Base-by-base conservation (phyloP, 768 basidiomycete species). In the Chalciporus sphaerocephalus region DNA sequence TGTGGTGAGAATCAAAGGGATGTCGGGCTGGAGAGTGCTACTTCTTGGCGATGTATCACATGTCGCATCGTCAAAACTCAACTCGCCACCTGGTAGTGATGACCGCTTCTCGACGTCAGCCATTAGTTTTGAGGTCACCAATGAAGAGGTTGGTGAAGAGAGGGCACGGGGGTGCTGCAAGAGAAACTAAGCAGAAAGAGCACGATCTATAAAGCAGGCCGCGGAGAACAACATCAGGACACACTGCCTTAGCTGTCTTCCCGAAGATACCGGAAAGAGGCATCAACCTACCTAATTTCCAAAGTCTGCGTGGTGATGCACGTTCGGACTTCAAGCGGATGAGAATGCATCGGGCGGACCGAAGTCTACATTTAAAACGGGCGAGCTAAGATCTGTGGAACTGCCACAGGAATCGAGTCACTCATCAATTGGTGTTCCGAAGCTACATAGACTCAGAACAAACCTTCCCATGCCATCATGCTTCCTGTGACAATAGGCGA, bases 61-160 rank as follows among this genome's bases (percentile, higher is more conserved):
- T 25, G 45, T 34, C 15, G 56, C 53, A 8, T 44, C 54, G 20
- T 62, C 62, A 3, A 57, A 11, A 30, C 62, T 62, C n/a, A 53
- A 53, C 40, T 46, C 51, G 38, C 46, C 51, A 27, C 38, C 36
- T 17, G 56, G 51, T 8, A 52, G 36, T 30, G 58, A 42, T 23
- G 44, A 15, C 30, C 59, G 64, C 49, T 66, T 65, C 53, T 66
- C 66, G 16, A 57, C 33, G 27, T 68, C 65, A 34, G 40, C 37
- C 66, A 67, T 68, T 23, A 33, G 38, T 15, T 38, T 41, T 15
- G 54, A 47, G 12, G 52, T 42, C 43, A 48, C 38, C 27, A 40
- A 22, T 42, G 23, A 37, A 30, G 15, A 9, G 43, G 52, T 42
- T 9, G 37, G 41, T 39, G 45, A 27, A 27, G 28, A 41, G 45